These are phyloP conservation scores for Boletus mariae DNA, from an alignment of 1,284 basidiomycete genomes.

Conservation along the genomic window DNA sequence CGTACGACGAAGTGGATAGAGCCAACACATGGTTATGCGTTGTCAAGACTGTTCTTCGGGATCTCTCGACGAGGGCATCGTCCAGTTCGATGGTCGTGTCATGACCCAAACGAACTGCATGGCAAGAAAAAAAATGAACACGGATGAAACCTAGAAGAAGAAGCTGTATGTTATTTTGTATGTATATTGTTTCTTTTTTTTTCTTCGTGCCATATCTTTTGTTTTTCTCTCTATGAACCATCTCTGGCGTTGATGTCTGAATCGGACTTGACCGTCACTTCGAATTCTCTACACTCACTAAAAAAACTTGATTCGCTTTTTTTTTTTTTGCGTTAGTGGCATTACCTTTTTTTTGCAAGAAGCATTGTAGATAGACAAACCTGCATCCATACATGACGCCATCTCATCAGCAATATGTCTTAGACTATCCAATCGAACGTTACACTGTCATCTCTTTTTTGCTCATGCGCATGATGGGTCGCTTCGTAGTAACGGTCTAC, in stretches of 20 bases:
- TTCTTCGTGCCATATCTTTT: conserved; percentile 6
- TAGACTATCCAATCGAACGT: not conserved
- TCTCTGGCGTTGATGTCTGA: not conserved
- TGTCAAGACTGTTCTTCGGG: conserved; percentile 57
- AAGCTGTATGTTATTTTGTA: conserved; percentile 34
- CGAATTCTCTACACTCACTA: not conserved
- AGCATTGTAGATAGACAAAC: not conserved
- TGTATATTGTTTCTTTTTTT: conserved; percentile 24
- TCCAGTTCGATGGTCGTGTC: conserved; percentile 24
- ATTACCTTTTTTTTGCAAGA: not conserved
- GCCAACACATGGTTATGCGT: conserved; percentile 56
- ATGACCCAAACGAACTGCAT: conserved; percentile 11
- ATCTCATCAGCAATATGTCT: not conserved
- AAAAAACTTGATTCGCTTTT: not conserved
- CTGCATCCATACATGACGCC: not conserved
- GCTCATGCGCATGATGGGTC: not conserved
- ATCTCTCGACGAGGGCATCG: conserved; percentile 50
- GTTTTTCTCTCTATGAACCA: not conserved
- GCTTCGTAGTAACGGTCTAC: not conserved
- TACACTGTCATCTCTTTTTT: not conserved
- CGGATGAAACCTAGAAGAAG: not conserved
- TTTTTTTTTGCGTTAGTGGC: not conserved
- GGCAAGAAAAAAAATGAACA: not conserved
- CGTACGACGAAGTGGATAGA: conserved; percentile 63
- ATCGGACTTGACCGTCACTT: not conserved